Evolutionary conservation across 2,329 filamentous ascomycete species (phyloP).

Genomic region (Fusarium miscanthi): DNA sequence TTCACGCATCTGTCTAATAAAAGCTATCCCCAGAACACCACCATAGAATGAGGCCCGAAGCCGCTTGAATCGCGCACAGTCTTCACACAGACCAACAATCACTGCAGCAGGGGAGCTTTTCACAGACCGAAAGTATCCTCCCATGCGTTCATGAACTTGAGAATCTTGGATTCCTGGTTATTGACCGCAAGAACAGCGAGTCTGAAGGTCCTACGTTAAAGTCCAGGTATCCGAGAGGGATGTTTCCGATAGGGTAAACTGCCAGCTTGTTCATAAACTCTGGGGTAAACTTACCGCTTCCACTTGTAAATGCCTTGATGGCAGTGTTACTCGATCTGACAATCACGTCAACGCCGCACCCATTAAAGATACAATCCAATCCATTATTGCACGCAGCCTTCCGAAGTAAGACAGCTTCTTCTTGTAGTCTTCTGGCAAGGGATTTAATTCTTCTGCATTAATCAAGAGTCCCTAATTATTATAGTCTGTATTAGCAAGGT

Average conservation of each 20-base stretch:
- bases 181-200: neutral
- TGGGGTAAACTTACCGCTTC: neutral
- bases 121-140: neutral
- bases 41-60: neutral
- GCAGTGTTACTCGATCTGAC: neutral
- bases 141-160: neutral
- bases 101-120: neutral
- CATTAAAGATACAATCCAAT: neutral
- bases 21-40: neutral
- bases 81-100: neutral
- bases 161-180: neutral
- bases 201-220: neutral
- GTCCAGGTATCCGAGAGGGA: neutral
- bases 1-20: neutral
- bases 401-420: accelerated
- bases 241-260: neutral
- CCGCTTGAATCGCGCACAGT: neutral
- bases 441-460: neutral
- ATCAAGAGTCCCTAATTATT: neutral
- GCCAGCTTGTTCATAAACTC: neutral
- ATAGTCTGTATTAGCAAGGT: too few species aligned
- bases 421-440: neutral
- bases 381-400: too few species aligned
- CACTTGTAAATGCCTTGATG: neutral
- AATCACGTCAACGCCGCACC: neutral